Percentiles rank a stretch among this genome's conserved stretches.
Evolutionary conservation across 148 eudicot species (phyloP).

Genomic region (Rhododendron molle): DNA sequence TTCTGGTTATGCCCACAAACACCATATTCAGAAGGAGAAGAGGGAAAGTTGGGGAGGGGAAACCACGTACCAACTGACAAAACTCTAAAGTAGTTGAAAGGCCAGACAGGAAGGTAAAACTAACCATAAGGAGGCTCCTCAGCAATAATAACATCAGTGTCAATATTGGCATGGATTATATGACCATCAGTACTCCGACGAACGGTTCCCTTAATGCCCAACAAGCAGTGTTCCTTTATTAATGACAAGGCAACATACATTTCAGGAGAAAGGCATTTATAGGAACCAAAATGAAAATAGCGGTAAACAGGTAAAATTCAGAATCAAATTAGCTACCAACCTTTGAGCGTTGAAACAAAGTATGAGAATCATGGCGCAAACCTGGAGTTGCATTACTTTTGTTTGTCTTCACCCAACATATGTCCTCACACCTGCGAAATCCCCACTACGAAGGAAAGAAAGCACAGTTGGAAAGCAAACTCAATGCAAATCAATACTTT

Average conservation of each 20-base stretch:
- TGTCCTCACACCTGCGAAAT: constrained; percentile 94
- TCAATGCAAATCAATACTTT: constrained; percentile 17
- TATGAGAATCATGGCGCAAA: constrained; percentile 92
- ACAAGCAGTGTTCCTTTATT: constrained; percentile 87
- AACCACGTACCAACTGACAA: neutral
- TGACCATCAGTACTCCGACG: constrained; percentile 98
- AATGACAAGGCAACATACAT: constrained; percentile 7
- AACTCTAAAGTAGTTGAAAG: neutral
- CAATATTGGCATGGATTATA: constrained; percentile 94
- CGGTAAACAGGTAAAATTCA: neutral
- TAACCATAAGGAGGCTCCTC: constrained; percentile 97
- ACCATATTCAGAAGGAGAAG: neutral
- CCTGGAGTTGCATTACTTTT: constrained; percentile 77
- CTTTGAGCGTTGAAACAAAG: constrained; percentile 92
- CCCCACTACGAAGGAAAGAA: constrained; percentile 69
- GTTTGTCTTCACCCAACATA: constrained; percentile 98
- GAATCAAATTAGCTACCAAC: constrained; percentile 27
- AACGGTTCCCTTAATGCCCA: constrained; percentile 99
- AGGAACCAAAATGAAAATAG: neutral
- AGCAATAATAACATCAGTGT: constrained; percentile 95
- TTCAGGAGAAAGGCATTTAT: constrained; percentile 34
- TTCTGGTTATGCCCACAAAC: neutral
- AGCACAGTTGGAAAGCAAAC: constrained; percentile 12
- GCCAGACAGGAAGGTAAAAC: neutral
- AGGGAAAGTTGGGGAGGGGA: neutral